Evolutionary conservation across 441 rosid genomes (phyloP).

Genomic region (Eruca vesicaria): DNA sequence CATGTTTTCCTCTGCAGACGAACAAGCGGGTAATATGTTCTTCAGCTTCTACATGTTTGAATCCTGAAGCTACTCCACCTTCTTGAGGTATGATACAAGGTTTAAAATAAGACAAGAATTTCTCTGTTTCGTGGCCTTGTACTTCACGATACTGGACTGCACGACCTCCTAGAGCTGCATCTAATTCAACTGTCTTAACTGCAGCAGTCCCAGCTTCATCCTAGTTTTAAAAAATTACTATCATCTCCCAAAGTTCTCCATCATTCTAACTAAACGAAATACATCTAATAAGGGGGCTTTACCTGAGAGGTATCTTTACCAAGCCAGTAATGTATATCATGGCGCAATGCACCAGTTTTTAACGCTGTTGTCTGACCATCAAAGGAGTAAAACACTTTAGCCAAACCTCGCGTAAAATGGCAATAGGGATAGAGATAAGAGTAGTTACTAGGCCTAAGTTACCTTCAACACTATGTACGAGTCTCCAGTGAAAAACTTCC

Average conservation of each 20-base stretch:
- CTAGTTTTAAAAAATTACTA: background rate
- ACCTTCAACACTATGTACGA: constrained; percentile 90
- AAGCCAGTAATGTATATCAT: constrained; percentile 96
- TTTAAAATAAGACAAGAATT: constrained; percentile 88
- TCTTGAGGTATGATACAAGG: constrained; percentile 98
- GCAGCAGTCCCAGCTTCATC: constrained; percentile 98
- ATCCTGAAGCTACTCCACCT: constrained; percentile 94
- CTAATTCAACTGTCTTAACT: constrained; percentile 89
- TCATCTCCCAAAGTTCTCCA: background rate
- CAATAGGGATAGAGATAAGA: no score
- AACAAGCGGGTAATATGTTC: constrained; percentile 80
- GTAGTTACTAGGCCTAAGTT: background rate
- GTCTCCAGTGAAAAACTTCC: constrained; percentile 90
- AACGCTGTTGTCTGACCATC: constrained; percentile 71
- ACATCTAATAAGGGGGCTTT: background rate
- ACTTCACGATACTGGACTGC: constrained; percentile 98
- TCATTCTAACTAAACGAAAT: background rate
- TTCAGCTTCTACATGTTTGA: constrained; percentile 83
- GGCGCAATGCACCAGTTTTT: constrained; percentile 85
- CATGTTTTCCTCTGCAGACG: constrained; percentile 94
- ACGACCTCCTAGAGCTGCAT: constrained; percentile 98
- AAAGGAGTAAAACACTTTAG: background rate
- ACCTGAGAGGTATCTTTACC: constrained; percentile 96
- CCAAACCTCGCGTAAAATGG: no score
- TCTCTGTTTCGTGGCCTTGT: constrained; percentile 97